These are phyloP conservation scores for Thermothelomyces thermophilus DNA, from an alignment of 2,329 filamentous ascomycete genomes.

Conservation along the genomic window DNA sequence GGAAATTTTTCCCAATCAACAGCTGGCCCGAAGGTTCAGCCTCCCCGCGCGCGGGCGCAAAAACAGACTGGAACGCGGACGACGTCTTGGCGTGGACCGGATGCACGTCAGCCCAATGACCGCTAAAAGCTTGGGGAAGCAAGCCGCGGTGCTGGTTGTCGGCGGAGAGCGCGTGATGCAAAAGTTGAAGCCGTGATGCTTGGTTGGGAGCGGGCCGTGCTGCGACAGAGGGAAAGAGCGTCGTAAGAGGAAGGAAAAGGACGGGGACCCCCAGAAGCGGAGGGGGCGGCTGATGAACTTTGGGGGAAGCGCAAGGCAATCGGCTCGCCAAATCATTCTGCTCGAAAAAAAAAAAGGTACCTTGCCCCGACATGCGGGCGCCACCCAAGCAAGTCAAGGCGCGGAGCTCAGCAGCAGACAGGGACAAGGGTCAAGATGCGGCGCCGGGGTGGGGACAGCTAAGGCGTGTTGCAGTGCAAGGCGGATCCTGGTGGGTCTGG, in stretches of 20 bases:
- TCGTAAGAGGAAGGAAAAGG: conserved; percentile 13
- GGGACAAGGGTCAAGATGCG: conserved; percentile 15
- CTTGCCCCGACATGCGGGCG: conserved; percentile 15
- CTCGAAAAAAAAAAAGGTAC: conserved; percentile 20
- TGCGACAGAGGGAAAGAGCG: not conserved
- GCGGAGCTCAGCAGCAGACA: conserved; percentile 15
- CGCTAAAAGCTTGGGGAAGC: not conserved
- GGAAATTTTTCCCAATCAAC: conserved; percentile 15
- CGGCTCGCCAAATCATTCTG: conserved; percentile 13
- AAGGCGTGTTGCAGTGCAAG: conserved; percentile 12
- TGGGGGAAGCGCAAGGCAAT: conserved; percentile 16
- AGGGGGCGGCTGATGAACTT: conserved; percentile 18
- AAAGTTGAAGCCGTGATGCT: not conserved
- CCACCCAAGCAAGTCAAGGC: conserved; percentile 13
- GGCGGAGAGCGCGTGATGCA: not conserved
- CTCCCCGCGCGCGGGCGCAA: conserved; percentile 14
- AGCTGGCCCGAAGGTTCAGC: conserved; percentile 7
- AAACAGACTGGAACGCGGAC: conserved; percentile 2
- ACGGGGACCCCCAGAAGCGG: conserved; percentile 4
- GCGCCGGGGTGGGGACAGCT: conserved; percentile 6
- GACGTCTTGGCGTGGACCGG: conserved; percentile 16
- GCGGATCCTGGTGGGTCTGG: conserved; percentile 12
- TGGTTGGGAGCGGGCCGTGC: not conserved
- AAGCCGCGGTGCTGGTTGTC: not conserved
- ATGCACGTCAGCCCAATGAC: conserved; percentile 12